phyloP scores from a whole-genome alignment of 768 basidiomycete species.

The Chiua virens region DNA sequence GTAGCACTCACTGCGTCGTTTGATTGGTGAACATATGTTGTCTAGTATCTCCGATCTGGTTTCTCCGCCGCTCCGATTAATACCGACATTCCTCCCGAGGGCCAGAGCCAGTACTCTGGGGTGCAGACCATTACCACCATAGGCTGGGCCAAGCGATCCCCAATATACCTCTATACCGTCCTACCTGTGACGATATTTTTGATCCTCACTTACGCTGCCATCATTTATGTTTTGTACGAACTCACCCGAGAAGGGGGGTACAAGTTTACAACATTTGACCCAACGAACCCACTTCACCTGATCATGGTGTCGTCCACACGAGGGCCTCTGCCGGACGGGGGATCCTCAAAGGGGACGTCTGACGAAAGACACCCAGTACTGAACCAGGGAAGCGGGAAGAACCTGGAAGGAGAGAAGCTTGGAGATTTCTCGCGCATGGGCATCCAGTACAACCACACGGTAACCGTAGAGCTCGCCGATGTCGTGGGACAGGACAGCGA shows the following conservation, averaged over 20 bases:
- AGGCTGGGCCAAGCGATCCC: not conserved
- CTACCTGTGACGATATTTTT: not conserved
- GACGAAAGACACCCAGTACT: no score
- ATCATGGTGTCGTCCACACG: conserved; percentile 1
- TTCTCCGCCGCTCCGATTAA: not conserved
- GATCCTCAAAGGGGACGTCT: no score
- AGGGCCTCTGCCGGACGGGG: no score
- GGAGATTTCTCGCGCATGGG: no score
- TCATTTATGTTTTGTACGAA: not conserved
- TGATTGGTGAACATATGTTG: no score
- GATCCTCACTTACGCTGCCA: not conserved
- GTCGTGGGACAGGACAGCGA: no score
- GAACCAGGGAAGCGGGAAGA: no score
- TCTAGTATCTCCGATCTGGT: not conserved
- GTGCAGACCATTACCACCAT: not conserved
- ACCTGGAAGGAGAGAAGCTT: no score
- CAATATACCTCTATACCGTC: conserved; percentile 1
- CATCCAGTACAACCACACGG: no score
- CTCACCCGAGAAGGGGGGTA: not conserved
- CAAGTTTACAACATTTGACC: not conserved
- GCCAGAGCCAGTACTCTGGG: not conserved
- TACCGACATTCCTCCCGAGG: no score
- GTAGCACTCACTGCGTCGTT: no score
- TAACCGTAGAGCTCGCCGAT: no score
- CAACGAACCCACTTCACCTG: not conserved